Percentiles rank a stretch among this genome's conserved stretches.
Evolutionary conservation across 306 rosid species (phyloP).

Genomic region (Quercus bicolor): DNA sequence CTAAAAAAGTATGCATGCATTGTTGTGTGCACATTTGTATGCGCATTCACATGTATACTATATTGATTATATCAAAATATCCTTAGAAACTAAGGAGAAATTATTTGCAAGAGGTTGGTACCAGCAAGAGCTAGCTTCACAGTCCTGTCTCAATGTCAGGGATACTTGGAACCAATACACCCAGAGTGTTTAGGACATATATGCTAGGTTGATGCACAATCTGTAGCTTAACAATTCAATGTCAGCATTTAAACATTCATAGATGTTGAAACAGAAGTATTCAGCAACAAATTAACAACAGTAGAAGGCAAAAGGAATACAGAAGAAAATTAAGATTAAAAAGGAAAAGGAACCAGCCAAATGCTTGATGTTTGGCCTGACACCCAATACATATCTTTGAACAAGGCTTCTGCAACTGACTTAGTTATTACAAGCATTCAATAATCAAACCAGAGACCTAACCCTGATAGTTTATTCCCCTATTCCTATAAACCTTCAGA

Average conservation of each 20-base stretch:
- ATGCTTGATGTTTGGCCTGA: too few relatives aligned
- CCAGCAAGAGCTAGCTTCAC: slow-evolving; percentile 92
- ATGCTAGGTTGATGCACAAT: too few relatives aligned
- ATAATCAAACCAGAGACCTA: background rate
- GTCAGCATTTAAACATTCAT: too few relatives aligned
- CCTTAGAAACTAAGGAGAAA: too few relatives aligned
- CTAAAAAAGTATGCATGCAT: background rate
- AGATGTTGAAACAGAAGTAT: too few relatives aligned
- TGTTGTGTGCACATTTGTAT: background rate
- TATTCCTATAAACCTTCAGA: background rate
- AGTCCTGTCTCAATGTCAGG: slow-evolving; percentile 88
- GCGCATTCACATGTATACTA: too few relatives aligned
- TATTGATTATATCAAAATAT: too few relatives aligned
- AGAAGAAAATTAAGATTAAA: too few relatives aligned
- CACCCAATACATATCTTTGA: background rate
- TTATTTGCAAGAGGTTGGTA: slow-evolving; percentile 9
- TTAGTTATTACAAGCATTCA: background rate
- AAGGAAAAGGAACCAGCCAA: too few relatives aligned
- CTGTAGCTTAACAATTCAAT: too few relatives aligned
- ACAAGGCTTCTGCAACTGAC: background rate
- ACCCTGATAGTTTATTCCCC: background rate
- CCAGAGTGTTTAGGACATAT: slow-evolving; percentile 58
- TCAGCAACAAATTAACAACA: too few relatives aligned
- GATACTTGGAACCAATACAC: slow-evolving; percentile 84
- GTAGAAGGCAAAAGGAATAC: too few relatives aligned